Evolutionary conservation across 257 asterid genomes (phyloP).

Genomic region (Jaltomata sinuosa): DNA sequence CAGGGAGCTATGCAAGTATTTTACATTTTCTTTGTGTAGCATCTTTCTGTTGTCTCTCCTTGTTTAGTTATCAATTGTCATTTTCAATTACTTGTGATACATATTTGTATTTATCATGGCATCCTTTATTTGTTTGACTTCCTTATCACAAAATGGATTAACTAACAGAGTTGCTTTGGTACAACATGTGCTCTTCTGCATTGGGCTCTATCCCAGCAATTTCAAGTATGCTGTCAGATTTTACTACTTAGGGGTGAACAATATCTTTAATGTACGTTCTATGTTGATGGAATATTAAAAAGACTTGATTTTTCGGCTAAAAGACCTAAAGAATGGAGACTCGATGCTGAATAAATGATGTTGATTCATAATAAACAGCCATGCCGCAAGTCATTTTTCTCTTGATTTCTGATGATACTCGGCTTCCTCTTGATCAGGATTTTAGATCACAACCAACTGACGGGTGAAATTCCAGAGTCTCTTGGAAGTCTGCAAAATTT

Average conservation of each 20-base stretch:
- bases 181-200: background rate
- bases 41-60: background rate
- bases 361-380: background rate
- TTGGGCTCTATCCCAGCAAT: background rate
- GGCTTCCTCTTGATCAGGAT: conserved; percentile 34
- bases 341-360: background rate
- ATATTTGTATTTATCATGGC: background rate
- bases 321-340: background rate
- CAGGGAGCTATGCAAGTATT: background rate
- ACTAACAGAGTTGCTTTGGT: background rate
- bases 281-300: background rate
- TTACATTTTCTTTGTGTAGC: background rate
- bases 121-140: background rate
- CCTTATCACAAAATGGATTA: background rate
- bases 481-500: conserved; percentile 49
- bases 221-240: background rate
- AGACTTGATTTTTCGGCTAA: background rate
- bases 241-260: background rate
- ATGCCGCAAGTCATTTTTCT: background rate
- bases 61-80: background rate
- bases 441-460: conserved; percentile 62
- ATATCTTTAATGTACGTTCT: background rate
- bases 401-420: background rate
- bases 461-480: conserved; percentile 48
- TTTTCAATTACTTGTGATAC: background rate